A percentile compares a stretch with the other conserved stretches of the same genome.
Evolutionary conservation across 2,329 filamentous ascomycete species (phyloP).

Genomic region (Colletotrichum phormii): DNA sequence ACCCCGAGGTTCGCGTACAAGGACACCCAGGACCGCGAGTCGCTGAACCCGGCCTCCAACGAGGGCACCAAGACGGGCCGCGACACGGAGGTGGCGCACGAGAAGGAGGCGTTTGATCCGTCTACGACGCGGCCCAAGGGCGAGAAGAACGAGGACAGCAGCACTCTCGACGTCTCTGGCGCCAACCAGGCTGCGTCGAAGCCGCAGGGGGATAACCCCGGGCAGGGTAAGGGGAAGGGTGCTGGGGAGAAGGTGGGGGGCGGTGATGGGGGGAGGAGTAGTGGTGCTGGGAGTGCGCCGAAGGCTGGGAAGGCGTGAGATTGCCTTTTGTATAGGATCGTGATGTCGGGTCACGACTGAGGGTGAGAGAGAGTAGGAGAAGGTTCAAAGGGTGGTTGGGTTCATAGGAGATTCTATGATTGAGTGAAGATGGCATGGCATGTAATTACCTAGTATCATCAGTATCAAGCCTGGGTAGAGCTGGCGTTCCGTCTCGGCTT

Average conservation of each 20-base stretch:
- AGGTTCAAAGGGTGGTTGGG: not conserved
- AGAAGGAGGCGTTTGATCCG: slow-evolving; percentile 75
- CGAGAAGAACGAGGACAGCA: slow-evolving; percentile 56
- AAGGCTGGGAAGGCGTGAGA: slow-evolving; percentile 44
- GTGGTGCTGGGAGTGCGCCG: slow-evolving; percentile 40
- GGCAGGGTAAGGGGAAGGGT: slow-evolving; percentile 40
- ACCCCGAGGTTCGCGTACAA: slow-evolving; percentile 55
- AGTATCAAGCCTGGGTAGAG: not conserved
- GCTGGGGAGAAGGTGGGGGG: slow-evolving; percentile 48
- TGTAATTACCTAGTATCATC: not conserved
- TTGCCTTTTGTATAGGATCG: not conserved
- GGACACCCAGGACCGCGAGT: slow-evolving; percentile 67
- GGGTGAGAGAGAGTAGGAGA: not conserved
- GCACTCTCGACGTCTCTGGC: slow-evolving; percentile 55
- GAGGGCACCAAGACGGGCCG: slow-evolving; percentile 78
- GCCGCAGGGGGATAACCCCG: slow-evolving; percentile 50
- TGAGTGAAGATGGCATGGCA: too few relatives aligned
- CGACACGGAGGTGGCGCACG: slow-evolving; percentile 67
- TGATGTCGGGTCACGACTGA: not conserved
- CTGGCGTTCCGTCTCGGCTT: not conserved
- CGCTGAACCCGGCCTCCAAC: slow-evolving; percentile 71
- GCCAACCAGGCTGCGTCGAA: slow-evolving; percentile 58
- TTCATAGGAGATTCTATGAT: too few relatives aligned
- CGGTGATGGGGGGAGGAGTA: slow-evolving; percentile 44
- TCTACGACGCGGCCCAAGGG: slow-evolving; percentile 74